Base-by-base conservation (phyloP, 2,329 filamentous ascomycete genomes). In the Neoascochyta sp. region DNA sequence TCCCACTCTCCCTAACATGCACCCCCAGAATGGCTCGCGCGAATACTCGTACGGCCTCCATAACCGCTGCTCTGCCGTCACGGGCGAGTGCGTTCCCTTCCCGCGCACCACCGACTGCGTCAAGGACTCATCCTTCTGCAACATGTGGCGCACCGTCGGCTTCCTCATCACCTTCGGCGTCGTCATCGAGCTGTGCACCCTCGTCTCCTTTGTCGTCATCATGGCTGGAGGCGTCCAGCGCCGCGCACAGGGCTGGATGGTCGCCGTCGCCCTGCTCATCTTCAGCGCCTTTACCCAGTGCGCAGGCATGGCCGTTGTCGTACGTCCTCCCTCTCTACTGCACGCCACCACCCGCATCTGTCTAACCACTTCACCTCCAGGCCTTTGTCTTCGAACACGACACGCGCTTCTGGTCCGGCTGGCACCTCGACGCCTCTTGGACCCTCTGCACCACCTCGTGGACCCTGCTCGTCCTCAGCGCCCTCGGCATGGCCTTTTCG, bases 161-260 rank as follows among this genome's bases (percentile, higher is more conserved):
- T 96, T 95, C 65, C 66, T 95, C 43, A 87, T 94, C 68, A 85
- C 81, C 29, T 85, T 95, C 50, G 76, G 84, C 6, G 77, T 87
- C 20, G 80, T 95, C n/a, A 60, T 92, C 21, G 82, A 94, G 62
- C 75, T 92, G 22, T 86, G 83, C 32, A 80, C 80, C 5, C 65
- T 94, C n/a, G 80, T 94, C 16, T 78, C 81, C 11, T 95, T 90
- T 63, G 54, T 81, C 16, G 77, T 93, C 27, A 78, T 94, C 25
- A 68, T 95, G 45, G 67, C 74, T 2, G 88, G 89, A 11, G 87
- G 88, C 19, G 84, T 87, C 60, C 78, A 81, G 50, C 81, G 84
- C 65, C 74, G 90, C 32, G 84, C 88, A 62, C 75, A 73, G 10
- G 89, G 90, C 10, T 96, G 89, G 89, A 82, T 81, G 53, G 66